Evolutionary conservation across 148 eudicot genomes (phyloP), one percentile per base, ranked within the genome.

Genomic region (Silene latifolia): DNA sequence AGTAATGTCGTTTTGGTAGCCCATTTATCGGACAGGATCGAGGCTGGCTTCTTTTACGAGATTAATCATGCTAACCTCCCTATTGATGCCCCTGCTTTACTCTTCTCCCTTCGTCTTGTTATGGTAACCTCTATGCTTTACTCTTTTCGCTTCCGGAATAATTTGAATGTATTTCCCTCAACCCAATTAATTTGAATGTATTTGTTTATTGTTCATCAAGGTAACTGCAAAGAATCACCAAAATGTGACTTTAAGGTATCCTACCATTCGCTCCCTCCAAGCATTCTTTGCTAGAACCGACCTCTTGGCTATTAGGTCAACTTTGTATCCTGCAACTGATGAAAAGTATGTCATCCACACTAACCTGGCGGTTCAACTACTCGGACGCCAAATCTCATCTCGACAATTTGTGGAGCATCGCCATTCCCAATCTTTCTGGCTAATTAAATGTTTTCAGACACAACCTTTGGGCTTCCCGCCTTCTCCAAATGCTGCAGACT

Each of bases 171-270:
- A n/a, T n/a, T n/a, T n/a, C n/a, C n/a, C n/a, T n/a, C n/a, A n/a
- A n/a, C n/a, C n/a, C n/a, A n/a, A n/a, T n/a, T n/a, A n/a, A n/a
- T n/a, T n/a, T n/a, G n/a, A n/a, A n/a, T n/a, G n/a, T n/a, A n/a
- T n/a, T n/a, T n/a, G n/a, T n/a, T n/a, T n/a, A n/a, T n/a, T n/a
- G n/a, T n/a, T n/a, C 23, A 11, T 72, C 66, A 74, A 93, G 98
- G 98, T 93, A 12, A 81, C 83, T 72, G 84, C 93, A 81, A 87
- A 82, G 77, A 86, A 91, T 18, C 88, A 81, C 72, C 60, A 73
- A 67, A 85, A 69, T 42, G 86, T 93, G 15, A 75, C 90, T 0
- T 79, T 93, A 71, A 82, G 89, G 67, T 93, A 46, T 71, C 98
- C 98, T 18, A 91, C 95, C 80, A 25, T 70, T 73, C 67, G 54